Evolutionary conservation across 2,329 filamentous ascomycete genomes (phyloP).

Genomic region (Ophiostoma tasmaniense): DNA sequence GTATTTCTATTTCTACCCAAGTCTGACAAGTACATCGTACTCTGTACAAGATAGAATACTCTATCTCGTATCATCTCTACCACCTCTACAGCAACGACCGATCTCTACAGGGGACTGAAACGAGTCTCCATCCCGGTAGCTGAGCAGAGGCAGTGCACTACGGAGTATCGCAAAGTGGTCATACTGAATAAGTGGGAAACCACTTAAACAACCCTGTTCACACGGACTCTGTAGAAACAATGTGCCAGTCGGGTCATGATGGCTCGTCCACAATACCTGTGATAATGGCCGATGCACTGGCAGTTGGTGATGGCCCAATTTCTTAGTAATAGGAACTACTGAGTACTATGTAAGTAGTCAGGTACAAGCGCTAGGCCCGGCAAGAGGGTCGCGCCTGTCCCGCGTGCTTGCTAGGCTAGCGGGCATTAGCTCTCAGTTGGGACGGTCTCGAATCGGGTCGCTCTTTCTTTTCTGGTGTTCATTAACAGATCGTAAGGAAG

Average conservation of each 20-base stretch:
- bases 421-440: neutral
- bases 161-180: neutral
- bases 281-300: too few relatives aligned
- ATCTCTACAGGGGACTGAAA: neutral
- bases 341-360: neutral
- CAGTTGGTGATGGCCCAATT: too few relatives aligned
- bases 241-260: too few relatives aligned
- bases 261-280: too few relatives aligned
- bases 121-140: neutral
- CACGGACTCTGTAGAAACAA: neutral
- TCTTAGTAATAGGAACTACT: neutral
- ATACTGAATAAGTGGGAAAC: neutral
- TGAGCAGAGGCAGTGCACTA: neutral
- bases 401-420: neutral
- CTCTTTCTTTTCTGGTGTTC: neutral
- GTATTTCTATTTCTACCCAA: neutral
- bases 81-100: neutral
- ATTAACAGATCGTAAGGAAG: neutral
- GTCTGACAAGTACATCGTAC: too few relatives aligned
- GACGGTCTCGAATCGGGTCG: neutral
- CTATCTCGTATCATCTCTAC: neutral
- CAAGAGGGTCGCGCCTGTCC: constrained; percentile 6
- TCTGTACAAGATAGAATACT: neutral
- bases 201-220: neutral
- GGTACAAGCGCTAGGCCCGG: constrained; percentile 5